Evolutionary conservation across 768 basidiomycete species (phyloP), one percentile per base, ranked within the genome.

Genomic region (Russula olivacea): DNA sequence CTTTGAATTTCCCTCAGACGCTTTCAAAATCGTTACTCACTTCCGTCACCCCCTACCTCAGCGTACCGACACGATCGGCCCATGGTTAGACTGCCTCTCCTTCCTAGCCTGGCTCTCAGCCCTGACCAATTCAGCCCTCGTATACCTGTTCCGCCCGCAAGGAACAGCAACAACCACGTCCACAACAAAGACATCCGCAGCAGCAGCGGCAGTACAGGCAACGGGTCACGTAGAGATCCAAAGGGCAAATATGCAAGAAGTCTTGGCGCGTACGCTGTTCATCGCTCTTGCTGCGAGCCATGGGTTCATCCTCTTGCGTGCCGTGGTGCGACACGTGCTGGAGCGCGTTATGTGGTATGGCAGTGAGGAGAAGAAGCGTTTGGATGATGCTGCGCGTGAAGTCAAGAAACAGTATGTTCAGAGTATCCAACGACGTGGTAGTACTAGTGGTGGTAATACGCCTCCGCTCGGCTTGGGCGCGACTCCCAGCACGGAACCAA

Each of bases 11-110:
- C 87, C 94, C 19, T 91, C 88, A 3, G 96, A 99, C 71, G 97
- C 97, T 5, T 89, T 96, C 80, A 98, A 98, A 79, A 89, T 99
- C 72, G 85, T 87, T 4, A 84, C 85, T 5, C 93, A 96, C 70
- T 80, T 84, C 57, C 81, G 93, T 19, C 83, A 93, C 28, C 93
- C 96, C 2, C 81, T 96, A 40, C 94, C 95, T 0, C 74, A 78
- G n/a, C 85, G 96, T 23, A 88, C 89, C 3, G 93, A 95, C 68
- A 88, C 89, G 12, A 93, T 98, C 63, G 96, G 96, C 0, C 90
- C 93, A 0, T 99, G 96, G 96, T 83, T 98, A 48, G 87, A 95
- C 56, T 84, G 87, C 14, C 78, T 99, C 63, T 84, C 87, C 7
- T 88, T 92, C 78, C 80, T 99, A 72, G 83, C 92, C 14, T 98